Evolutionary conservation across 2,329 filamentous ascomycete species (phyloP).

Genomic region (Hymenoscyphus occultus): DNA sequence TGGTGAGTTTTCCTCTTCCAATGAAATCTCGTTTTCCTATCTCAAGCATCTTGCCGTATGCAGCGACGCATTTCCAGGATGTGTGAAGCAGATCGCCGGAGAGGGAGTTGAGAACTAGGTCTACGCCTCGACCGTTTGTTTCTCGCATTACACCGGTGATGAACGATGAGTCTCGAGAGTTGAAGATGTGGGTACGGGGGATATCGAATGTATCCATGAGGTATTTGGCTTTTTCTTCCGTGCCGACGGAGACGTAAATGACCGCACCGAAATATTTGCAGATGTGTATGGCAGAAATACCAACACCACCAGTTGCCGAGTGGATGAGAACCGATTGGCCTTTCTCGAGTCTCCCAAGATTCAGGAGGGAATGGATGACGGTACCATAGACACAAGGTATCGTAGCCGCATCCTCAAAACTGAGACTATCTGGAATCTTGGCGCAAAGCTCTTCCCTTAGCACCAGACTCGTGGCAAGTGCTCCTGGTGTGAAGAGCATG

Average conservation of each 20-base stretch:
- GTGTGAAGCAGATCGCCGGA: constrained; percentile 24
- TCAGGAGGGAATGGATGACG: constrained; percentile 20
- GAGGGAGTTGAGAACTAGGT: constrained; percentile 21
- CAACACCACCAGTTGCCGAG: constrained; percentile 34
- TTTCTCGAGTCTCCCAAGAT: constrained; percentile 18
- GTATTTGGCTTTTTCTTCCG: constrained; percentile 21
- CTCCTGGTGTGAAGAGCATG: constrained; percentile 8
- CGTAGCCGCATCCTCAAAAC: constrained; percentile 21
- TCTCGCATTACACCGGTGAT: constrained; percentile 20
- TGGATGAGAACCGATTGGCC: constrained; percentile 35
- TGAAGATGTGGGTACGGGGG: constrained; percentile 31
- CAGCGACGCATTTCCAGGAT: constrained; percentile 37
- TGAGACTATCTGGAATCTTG: constrained; percentile 20
- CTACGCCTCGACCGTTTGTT: constrained; percentile 28
- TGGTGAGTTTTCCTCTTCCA: constrained; percentile 27
- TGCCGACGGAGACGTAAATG: constrained; percentile 28
- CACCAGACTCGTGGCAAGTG: neutral
- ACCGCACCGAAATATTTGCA: constrained; percentile 29
- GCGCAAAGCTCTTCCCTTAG: constrained; percentile 23
- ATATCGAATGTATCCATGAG: constrained; percentile 31
- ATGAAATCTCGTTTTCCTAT: constrained; percentile 37
- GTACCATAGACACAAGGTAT: constrained; percentile 23
- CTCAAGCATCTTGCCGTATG: constrained; percentile 39
- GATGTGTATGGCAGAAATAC: constrained; percentile 35
- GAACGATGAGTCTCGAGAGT: constrained; percentile 33